Conservation (phyloP, 345 rosid species). For the Raphanus raphanistrum region DNA sequence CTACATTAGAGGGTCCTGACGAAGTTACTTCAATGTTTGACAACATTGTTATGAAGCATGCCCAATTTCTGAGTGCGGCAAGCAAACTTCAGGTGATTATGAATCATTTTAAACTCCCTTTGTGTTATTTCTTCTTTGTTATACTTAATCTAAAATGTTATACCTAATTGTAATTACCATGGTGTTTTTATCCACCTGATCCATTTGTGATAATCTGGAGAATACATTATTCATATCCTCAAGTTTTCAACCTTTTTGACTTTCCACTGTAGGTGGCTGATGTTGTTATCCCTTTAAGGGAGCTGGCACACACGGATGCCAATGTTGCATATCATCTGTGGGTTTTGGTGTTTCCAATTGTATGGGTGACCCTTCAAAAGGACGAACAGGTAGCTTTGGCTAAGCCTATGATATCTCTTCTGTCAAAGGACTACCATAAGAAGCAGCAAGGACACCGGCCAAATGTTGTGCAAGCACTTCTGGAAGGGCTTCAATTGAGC, state of each 20-base stretch:
- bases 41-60: slow-evolving; percentile 77
- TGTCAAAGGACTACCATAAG: slow-evolving; percentile 94
- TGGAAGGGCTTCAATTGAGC: slow-evolving; percentile 96
- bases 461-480: slow-evolving; percentile 97
- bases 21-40: slow-evolving; percentile 81
- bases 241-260: slow-evolving; percentile 3
- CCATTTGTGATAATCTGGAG: slow-evolving; percentile 5
- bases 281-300: slow-evolving; percentile 87
- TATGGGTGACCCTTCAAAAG: slow-evolving; percentile 87
- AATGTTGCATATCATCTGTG: slow-evolving; percentile 97
- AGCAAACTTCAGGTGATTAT: slow-evolving; percentile 85
- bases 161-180: neutral
- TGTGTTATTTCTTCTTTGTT: slow-evolving; percentile 21
- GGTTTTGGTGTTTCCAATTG: slow-evolving; percentile 98
- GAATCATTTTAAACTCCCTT: neutral
- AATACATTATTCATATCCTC: neutral
- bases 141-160: slow-evolving; percentile 14
- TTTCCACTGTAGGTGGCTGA: slow-evolving; percentile 67
- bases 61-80: slow-evolving; percentile 77
- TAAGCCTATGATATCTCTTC: slow-evolving; percentile 83
- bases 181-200: slow-evolving; percentile 9
- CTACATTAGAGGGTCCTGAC: slow-evolving; percentile 64
- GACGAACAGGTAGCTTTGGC: slow-evolving; percentile 87
- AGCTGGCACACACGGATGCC: slow-evolving; percentile 90
- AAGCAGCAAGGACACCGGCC: slow-evolving; percentile 94